Base-by-base conservation (phyloP, 2,329 filamentous ascomycete species). In the Colletotrichum tropicale region DNA sequence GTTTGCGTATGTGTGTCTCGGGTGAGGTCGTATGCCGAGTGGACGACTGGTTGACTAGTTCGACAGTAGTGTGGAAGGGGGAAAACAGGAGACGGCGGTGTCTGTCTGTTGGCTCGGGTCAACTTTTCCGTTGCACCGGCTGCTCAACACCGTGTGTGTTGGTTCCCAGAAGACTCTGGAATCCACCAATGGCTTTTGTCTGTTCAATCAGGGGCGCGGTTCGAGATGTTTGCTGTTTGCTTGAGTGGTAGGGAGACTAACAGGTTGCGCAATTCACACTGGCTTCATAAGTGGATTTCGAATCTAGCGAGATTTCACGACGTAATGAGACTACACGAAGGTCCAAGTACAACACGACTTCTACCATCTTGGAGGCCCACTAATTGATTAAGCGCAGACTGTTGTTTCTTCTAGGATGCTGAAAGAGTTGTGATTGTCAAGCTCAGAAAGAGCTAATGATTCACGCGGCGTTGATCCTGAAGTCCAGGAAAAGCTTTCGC, bases 381-480 rank as follows among this genome's bases (percentile, higher is more conserved):
- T 21, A 5, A 48, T 1, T 21, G 43, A 78, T 78, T 16, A 78
- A 65, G 5, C 80, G 30, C 77, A 76, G 75, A 81, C 80, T 58
- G 24, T 28, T 56, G 52, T 24, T 21, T 56, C 0, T 56, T 26
- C 24, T 16, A 16, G 13, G 24, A 26, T 0, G 15, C 21, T 28
- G 15, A 26, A 58, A 21, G 43, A 21, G n/a, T 21, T 48, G 18
- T 0, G n/a, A n/a, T 48, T 21, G n/a, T 48, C 24, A 58, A 24
- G 12, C 2, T 8, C 60, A 21, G 30, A 34, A 30, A 36, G 38
- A 64, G 32, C 60, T 38, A 64, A 38, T 64, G 60, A 64, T 64
- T 64, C 60, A 64, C 32, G 60, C 8, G 30, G 13, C 32, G 32
- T 64, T 34, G 60, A 64, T 64, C 60, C n/a, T 64, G 43, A 21